Conservation (phyloP, 306 rosid species). For the Quercus alba region DNA sequence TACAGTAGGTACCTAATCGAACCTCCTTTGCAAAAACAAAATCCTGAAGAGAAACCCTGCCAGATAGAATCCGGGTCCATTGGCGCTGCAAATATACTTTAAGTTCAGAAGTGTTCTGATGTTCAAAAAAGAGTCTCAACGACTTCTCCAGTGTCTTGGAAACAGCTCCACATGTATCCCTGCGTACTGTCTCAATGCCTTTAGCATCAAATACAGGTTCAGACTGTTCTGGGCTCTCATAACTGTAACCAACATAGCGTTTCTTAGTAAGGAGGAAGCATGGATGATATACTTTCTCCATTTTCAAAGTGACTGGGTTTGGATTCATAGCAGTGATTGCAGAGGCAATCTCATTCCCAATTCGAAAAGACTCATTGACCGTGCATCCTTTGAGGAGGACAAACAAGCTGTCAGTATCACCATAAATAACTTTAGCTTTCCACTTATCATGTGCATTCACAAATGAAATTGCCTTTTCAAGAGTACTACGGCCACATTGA, state of each 20-base stretch:
- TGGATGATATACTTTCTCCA: conserved; percentile 90
- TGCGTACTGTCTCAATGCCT: conserved; percentile 94
- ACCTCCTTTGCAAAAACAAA: conserved; percentile 97
- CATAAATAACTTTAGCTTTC: conserved; percentile 90
- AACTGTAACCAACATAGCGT: conserved; percentile 96
- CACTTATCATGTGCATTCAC: conserved; percentile 81
- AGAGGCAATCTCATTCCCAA: conserved; percentile 88
- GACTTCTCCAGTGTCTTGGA: conserved; percentile 88
- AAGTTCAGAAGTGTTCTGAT: conserved; percentile 64
- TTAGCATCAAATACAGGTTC: conserved; percentile 91
- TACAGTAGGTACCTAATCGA: conserved; percentile 76
- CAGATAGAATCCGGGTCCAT: conserved; percentile 85
- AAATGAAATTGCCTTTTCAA: conserved; percentile 82
- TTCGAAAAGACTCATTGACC: conserved; percentile 61
- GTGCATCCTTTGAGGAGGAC: conserved; percentile 91
- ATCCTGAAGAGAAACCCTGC: conserved; percentile 73
- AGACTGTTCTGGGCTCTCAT: conserved; percentile 67
- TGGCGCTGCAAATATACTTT: conserved; percentile 76
- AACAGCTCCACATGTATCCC: conserved; percentile 93
- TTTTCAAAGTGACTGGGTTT: conserved; percentile 80
- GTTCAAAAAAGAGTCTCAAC: conserved; percentile 78
- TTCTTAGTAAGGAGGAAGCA: conserved; percentile 95
- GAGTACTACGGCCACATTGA: conserved; percentile 88
- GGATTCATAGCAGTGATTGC: conserved; percentile 90
- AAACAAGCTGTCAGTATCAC: conserved; percentile 98